Percentiles rank a stretch among this genome's conserved stretches.
These are phyloP conservation scores for Naganishia vaughanmartiniae DNA, from an alignment of 768 basidiomycete species.

Conservation along the genomic window DNA sequence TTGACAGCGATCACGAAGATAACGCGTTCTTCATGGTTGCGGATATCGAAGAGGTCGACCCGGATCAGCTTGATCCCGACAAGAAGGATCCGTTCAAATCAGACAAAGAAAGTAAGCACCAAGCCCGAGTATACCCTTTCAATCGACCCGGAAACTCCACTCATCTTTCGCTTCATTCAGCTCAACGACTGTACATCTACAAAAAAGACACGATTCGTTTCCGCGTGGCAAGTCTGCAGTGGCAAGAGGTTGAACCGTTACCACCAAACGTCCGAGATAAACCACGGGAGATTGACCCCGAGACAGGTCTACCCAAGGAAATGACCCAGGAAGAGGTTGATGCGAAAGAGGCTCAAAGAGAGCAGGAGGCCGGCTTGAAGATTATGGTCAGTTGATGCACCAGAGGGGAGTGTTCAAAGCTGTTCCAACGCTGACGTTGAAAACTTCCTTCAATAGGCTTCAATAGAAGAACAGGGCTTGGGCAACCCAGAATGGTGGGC, in stretches of 20 bases:
- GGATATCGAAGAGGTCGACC: conserved; percentile 15
- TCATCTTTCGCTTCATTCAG: not conserved
- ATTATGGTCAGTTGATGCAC: conserved; percentile 13
- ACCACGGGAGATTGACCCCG: conserved; percentile 31
- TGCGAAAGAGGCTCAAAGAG: conserved; percentile 29
- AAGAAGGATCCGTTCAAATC: conserved; percentile 19
- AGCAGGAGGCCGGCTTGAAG: conserved; percentile 23
- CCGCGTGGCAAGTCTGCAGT: conserved; percentile 48
- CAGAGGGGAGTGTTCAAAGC: not conserved
- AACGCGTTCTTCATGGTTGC: conserved; percentile 23
- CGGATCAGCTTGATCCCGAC: not conserved
- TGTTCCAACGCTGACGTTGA: not conserved
- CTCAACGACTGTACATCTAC: conserved; percentile 47
- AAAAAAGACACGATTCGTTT: conserved; percentile 48
- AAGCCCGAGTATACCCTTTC: conserved; percentile 15
- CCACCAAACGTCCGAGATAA: conserved; percentile 37
- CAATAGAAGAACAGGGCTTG: conserved; percentile 23
- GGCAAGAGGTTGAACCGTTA: conserved; percentile 50
- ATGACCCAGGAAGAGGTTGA: conserved; percentile 28
- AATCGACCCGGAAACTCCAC: not conserved
- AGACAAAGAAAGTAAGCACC: conserved; percentile 13
- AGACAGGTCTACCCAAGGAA: conserved; percentile 27
- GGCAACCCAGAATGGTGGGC: conserved; percentile 23
- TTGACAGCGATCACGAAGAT: conserved; percentile 12
- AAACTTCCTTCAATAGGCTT: not conserved